Evolutionary conservation across 2,329 filamentous ascomycete genomes (phyloP), one percentile per base, ranked within the genome.

Genomic region (Fusarium pseudograminearum): DNA sequence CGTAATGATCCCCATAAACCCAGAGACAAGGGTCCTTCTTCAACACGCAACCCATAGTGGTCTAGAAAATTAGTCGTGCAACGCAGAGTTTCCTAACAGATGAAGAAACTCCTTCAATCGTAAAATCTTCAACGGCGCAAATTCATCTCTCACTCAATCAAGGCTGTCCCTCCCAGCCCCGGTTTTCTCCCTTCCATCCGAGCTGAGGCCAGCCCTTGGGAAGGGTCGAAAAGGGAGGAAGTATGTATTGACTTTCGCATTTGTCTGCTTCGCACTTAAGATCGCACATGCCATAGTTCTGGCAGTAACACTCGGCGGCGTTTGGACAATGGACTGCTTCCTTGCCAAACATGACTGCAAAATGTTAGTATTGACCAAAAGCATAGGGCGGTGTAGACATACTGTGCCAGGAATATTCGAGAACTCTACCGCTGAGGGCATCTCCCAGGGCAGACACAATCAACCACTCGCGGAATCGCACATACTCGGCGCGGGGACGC

Each of bases 331-430:
- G 83, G 2, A 90, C 83, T 9, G 84, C 76, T 26, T 83, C 78
- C 67, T 87, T 85, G 55, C 86, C 86, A 70, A 89, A 89, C 14
- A 89, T 86, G 65, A 89, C 85, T 87, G 50, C 20, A n/a, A 31
- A 20, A 11, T 15, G 46, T 76, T 38, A 76, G 73, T 36, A 34
- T 58, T 12, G 16, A 14, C 22, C 3, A 12, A 5, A 38, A 9
- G 7, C 4, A 12, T 40, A 8, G 20, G 8, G 20, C 24, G n/a
- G 31, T 16, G 26, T 11, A 5, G 82, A 86, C 76, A 84, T 82
- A 76, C 88, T 83, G 75, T 91, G 89, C 89, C 89, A 91, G 20
- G 89, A 77, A 70, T 89, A 91, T 74, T 91, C 89, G 75, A 90
- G 84, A 4, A 90, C 83, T 24, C 89, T 80, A 3, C 89, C 89